Evolutionary conservation across 306 rosid species (phyloP).

Genomic region (Herpetospermum pedunculosum): DNA sequence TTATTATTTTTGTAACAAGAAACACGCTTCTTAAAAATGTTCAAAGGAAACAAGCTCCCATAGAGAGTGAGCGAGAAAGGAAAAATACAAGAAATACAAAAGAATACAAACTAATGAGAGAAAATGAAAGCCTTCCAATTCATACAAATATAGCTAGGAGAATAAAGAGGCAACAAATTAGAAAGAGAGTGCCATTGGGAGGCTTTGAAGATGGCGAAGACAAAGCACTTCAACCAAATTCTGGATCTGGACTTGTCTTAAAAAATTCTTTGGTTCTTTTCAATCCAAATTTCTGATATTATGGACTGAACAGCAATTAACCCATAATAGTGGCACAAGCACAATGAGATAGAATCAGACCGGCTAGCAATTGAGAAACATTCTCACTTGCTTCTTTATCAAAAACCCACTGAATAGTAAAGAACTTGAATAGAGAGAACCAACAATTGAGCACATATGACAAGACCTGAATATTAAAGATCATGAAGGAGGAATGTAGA

Average conservation of each 20-base stretch:
- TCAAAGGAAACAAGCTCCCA: neutral
- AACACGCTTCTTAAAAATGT: neutral
- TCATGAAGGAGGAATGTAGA: no score
- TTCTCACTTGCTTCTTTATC: no score
- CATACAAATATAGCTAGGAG: neutral
- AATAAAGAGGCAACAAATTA: neutral
- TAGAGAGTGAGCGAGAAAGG: neutral
- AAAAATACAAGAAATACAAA: neutral
- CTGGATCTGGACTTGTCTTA: no score
- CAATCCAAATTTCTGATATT: no score
- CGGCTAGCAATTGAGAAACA: no score
- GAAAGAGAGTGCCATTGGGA: neutral
- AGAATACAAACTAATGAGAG: neutral
- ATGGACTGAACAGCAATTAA: neutral
- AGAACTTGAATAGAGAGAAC: no score
- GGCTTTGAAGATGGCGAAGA: neutral
- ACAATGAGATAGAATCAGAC: no score
- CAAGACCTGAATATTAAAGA: no score
- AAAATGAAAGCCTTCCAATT: neutral
- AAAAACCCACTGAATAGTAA: no score
- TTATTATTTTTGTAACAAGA: neutral
- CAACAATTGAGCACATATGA: no score
- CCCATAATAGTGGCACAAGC: neutral
- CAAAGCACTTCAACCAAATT: neutral
- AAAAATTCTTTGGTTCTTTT: no score